Base-by-base conservation (phyloP, 1,139 yeast genomes). In the Wickerhamomyces sp. region DNA sequence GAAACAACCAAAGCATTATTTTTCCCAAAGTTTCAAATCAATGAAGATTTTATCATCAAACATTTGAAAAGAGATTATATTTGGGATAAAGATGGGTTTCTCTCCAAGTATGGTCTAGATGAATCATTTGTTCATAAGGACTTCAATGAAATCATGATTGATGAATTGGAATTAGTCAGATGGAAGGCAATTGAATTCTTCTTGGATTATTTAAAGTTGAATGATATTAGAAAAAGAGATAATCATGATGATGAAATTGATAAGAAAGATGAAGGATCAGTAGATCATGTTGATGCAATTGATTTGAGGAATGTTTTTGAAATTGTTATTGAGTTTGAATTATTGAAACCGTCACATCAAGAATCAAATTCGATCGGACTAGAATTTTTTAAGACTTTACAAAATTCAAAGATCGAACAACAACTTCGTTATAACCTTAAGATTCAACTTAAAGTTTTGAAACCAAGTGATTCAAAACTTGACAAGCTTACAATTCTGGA, bases 401-500 rank as follows among this genome's bases (percentile, higher is more conserved):
- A 18, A 18, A 5, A 18, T 5, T 18, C 23, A 10, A 42, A 44
- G 14, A 11, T 6, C 23, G 23, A 2, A 42, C 44, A 11, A 29
- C 13, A 11, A 29, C 31, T 4, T 11, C 31, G 31, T 29, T 29
- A 29, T 29, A 27, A 29, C 2, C 34, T 45, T 1, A 27, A n/a
- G 1, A 35, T 46, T 45, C 39, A 45, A 8, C 15, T 40, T 7
- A 18, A 36, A 31, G 34, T 41, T 7, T 15, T 49, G 18, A 55
- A 51, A 36, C 51, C 50, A 10, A 15, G 45, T 4, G 37, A 39
- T 6, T 52, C 58, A 5, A 34, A 31, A 7, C 18, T 54, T 26
- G 39, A 38, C 1, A 45, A 47, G 36, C 34, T n/a, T 4, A 38
- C 42, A 5, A 40, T 55, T 10, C 31, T 48, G n/a, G 32, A 37